Evolutionary conservation across 768 basidiomycete genomes (phyloP).

Genomic region (Termitomyces sp.): DNA sequence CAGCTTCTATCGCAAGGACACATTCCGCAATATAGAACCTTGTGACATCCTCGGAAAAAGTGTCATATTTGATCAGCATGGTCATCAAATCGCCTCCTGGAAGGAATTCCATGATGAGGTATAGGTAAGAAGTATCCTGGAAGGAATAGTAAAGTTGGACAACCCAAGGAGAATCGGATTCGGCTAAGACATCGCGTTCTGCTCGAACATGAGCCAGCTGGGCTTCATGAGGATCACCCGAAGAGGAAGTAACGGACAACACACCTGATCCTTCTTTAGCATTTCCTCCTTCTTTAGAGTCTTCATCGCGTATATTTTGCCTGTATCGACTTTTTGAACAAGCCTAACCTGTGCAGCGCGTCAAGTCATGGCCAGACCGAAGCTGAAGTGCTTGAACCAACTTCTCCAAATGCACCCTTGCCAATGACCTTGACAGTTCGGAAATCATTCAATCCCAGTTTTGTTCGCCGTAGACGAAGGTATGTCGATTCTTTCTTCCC

Average conservation of each 20-base stretch:
- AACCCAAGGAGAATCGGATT: slow-evolving; percentile 94
- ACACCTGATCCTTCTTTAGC: slow-evolving; percentile 97
- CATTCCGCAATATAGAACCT: slow-evolving; percentile 99
- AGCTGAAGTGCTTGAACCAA: slow-evolving; percentile 30
- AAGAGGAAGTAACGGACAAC: slow-evolving; percentile 6
- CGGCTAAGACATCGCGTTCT: slow-evolving; percentile 94
- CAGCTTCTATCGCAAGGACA: slow-evolving; percentile 95
- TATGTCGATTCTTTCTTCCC: slow-evolving; percentile 89
- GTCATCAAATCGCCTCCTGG: slow-evolving; percentile 99
- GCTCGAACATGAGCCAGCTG: slow-evolving; percentile 98
- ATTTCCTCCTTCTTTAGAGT: slow-evolving; percentile 96
- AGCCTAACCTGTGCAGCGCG: slow-evolving; percentile 62
- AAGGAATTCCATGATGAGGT: slow-evolving; percentile 98
- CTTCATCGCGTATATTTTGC: slow-evolving; percentile 99
- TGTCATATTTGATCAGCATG: slow-evolving; percentile 99
- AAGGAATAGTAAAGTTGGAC: slow-evolving; percentile 98
- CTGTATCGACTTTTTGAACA: slow-evolving; percentile 95
- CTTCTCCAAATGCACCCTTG: slow-evolving; percentile 98
- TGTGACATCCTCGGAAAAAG: slow-evolving; percentile 96
- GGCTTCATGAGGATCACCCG: background rate
- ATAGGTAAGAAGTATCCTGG: slow-evolving; percentile 89
- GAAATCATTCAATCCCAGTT: slow-evolving; percentile 90
- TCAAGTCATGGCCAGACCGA: background rate
- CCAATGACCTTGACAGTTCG: slow-evolving; percentile 98
- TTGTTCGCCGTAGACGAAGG: slow-evolving; percentile 84